Conservation (phyloP, 371 early-diverging fungal genomes). For the Basidiobolus meristosporus region DNA sequence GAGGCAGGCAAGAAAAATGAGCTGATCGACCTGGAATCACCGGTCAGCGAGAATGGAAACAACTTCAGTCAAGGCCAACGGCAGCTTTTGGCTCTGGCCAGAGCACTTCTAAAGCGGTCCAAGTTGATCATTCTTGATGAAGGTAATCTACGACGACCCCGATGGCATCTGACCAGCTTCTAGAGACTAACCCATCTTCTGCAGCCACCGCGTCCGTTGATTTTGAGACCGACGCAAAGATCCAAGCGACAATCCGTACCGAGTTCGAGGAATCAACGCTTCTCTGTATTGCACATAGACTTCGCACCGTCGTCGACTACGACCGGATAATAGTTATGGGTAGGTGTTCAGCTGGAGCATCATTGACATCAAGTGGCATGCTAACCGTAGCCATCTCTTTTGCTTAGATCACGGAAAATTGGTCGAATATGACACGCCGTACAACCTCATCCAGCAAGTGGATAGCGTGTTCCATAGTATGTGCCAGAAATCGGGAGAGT, state of each 20-base stretch:
- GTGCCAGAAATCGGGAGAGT: slow-evolving; percentile 5
- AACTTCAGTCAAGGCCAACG: slow-evolving; percentile 6
- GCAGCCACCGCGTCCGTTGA: slow-evolving; percentile 71
- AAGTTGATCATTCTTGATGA: slow-evolving; percentile 73
- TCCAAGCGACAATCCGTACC: slow-evolving; percentile 44
- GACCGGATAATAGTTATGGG: slow-evolving; percentile 58
- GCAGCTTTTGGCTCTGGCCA: slow-evolving; percentile 61
- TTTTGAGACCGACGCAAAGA: slow-evolving; percentile 32
- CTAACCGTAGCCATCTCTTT: too few relatives aligned
- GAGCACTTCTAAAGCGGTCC: slow-evolving; percentile 55
- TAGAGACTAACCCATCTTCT: slow-evolving; percentile 16
- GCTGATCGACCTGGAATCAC: slow-evolving; percentile 14
- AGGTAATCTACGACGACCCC: background rate
- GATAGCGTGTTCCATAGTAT: slow-evolving; percentile 3
- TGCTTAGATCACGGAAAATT: slow-evolving; percentile 21
- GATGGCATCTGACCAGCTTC: background rate
- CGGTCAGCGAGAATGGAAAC: slow-evolving; percentile 46
- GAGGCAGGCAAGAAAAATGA: slow-evolving; percentile 16
- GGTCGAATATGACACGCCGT: slow-evolving; percentile 37
- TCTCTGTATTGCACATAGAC: slow-evolving; percentile 40
- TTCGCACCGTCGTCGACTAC: slow-evolving; percentile 62
- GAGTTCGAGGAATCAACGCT: slow-evolving; percentile 32
- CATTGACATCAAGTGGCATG: background rate
- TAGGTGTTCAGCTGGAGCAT: slow-evolving; percentile 4
- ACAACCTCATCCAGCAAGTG: slow-evolving; percentile 17